Evolutionary conservation across 208 protist species (phyloP).

Genomic region (Acanthamoeba castellanii): DNA sequence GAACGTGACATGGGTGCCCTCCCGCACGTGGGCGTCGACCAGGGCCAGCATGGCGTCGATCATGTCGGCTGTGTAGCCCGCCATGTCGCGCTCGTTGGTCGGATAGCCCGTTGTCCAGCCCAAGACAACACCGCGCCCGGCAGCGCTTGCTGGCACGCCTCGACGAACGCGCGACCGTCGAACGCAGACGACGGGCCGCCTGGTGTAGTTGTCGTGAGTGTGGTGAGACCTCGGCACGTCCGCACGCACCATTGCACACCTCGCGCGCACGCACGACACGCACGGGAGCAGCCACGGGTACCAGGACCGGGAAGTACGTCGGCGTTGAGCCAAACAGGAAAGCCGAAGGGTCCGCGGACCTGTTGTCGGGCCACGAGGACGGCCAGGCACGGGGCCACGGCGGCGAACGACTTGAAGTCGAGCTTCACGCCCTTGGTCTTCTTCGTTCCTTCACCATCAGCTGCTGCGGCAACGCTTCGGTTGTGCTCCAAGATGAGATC

Average conservation of each 20-base stretch:
- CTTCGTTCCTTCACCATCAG: neutral
- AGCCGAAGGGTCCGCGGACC: neutral
- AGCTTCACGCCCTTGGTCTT: conserved; percentile 53
- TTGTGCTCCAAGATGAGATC: conserved; percentile 7
- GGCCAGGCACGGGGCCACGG: conserved; percentile 1
- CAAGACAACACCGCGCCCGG: conserved; percentile 3
- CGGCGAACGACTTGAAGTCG: conserved; percentile 34
- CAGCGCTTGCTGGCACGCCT: neutral
- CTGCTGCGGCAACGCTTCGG: neutral
- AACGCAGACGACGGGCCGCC: neutral
- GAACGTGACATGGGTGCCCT: conserved; percentile 13
- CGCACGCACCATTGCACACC: too few species aligned
- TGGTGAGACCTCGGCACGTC: neutral
- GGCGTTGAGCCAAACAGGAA: conserved; percentile 55
- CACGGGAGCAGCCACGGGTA: neutral
- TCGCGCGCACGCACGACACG: neutral
- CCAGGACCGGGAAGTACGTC: conserved; percentile 23
- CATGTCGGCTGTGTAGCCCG: conserved; percentile 14
- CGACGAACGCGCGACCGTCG: neutral
- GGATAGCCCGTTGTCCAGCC: conserved; percentile 52
- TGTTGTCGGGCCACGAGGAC: neutral
- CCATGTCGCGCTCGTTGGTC: neutral
- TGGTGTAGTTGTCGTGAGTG: neutral
- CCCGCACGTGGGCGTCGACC: neutral
- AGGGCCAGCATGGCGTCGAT: conserved; percentile 26